Conservation (phyloP, 306 rosid species). For the Lathyrus sativus region DNA sequence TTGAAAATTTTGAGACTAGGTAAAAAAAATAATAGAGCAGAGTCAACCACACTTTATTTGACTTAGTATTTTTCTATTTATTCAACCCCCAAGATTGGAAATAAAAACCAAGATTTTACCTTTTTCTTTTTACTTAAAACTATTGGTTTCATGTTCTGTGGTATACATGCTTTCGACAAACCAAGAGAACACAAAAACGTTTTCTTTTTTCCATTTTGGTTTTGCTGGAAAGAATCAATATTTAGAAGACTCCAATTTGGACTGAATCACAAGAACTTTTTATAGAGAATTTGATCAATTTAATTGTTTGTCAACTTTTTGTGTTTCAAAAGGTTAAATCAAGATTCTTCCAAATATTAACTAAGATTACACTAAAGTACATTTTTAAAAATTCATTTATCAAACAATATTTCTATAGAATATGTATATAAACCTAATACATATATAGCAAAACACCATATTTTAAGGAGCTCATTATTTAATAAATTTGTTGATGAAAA, state of each 20-base stretch:
- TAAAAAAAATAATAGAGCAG: slow-evolving; percentile 11
- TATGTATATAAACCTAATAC: neutral
- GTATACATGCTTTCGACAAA: slow-evolving; percentile 10
- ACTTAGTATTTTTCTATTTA: slow-evolving; percentile 37
- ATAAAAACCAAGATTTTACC: slow-evolving; percentile 30
- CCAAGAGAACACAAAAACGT: neutral
- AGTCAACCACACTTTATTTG: slow-evolving; percentile 49
- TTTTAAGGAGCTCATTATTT: slow-evolving; percentile 18
- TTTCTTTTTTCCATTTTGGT: neutral
- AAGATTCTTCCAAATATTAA: slow-evolving; percentile 6
- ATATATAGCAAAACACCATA: slow-evolving; percentile 9
- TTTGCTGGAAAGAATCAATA: neutral
- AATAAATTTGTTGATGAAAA: slow-evolving; percentile 21
- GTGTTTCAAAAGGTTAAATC: slow-evolving; percentile 40
- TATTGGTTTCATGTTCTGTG: slow-evolving; percentile 3
- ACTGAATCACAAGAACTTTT: slow-evolving; percentile 34
- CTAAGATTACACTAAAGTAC: slow-evolving; percentile 9
- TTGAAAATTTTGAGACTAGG: slow-evolving; percentile 7
- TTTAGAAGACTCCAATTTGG: slow-evolving; percentile 35
- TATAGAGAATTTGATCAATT: neutral
- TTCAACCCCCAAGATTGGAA: slow-evolving; percentile 28
- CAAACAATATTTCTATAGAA: neutral
- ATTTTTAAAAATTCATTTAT: neutral
- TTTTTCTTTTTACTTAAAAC: neutral
- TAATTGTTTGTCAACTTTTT: slow-evolving; percentile 25